Evolutionary conservation across 2,329 filamentous ascomycete species (phyloP).

Genomic region (Colletotrichum tropicale): DNA sequence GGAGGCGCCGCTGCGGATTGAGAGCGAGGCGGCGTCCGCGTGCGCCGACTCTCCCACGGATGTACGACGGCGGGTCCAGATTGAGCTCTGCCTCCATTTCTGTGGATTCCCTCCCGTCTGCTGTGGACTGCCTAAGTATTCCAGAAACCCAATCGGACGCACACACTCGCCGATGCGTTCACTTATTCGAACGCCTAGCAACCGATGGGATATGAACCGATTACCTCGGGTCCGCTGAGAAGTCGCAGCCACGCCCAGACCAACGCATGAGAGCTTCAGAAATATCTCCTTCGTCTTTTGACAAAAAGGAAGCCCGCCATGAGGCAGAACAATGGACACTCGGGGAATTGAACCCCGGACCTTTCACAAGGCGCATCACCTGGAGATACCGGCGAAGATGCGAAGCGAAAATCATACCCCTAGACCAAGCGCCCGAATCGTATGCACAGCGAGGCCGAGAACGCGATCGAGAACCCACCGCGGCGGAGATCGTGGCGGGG

Average conservation of each 20-base stretch:
- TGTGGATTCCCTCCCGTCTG: neutral
- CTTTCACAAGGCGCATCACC: neutral
- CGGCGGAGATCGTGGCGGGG: neutral
- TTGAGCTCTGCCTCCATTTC: neutral
- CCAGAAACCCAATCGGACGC: neutral
- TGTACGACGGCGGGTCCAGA: neutral
- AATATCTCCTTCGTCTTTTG: neutral
- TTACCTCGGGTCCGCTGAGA: neutral
- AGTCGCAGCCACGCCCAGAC: neutral
- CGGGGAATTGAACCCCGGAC: neutral
- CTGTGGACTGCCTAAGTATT: neutral
- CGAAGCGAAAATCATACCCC: slow-evolving; percentile 5
- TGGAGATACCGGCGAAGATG: neutral
- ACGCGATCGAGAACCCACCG: neutral
- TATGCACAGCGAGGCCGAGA: neutral
- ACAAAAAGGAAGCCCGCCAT: neutral
- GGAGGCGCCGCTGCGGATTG: neutral
- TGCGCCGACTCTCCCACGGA: neutral
- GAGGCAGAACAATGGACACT: neutral
- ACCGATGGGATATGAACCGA: neutral
- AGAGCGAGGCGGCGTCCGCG: neutral
- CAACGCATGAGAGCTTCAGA: neutral
- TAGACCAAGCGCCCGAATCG: neutral
- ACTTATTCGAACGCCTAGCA: neutral
- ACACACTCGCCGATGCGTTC: neutral